These are phyloP conservation scores for Talaromyces verruculosus DNA, from an alignment of 2,329 filamentous ascomycete genomes.

Conservation along the genomic window DNA sequence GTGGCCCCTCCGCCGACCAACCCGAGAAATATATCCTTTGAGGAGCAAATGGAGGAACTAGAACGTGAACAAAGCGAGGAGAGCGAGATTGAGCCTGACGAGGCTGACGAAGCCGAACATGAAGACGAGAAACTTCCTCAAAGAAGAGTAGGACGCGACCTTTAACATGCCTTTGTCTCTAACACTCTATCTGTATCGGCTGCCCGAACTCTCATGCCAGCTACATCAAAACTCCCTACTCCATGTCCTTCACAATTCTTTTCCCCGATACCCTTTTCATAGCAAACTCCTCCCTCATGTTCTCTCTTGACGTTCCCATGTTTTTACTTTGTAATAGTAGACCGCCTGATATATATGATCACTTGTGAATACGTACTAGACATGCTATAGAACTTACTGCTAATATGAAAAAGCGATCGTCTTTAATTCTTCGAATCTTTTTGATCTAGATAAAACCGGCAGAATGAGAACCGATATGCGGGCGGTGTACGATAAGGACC, in stretches of 20 bases:
- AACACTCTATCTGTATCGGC: not conserved
- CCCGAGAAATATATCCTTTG: slow-evolving; percentile 40
- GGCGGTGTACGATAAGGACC: slow-evolving; percentile 14
- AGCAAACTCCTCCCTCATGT: not conserved
- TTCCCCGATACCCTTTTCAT: slow-evolving; percentile 8
- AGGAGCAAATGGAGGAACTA: slow-evolving; percentile 54
- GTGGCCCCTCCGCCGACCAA: slow-evolving; percentile 26
- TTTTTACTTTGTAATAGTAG: slow-evolving; percentile 4
- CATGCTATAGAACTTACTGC: not conserved
- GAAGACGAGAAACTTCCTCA: slow-evolving; percentile 8
- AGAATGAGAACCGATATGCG: slow-evolving; percentile 4
- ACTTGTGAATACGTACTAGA: not conserved
- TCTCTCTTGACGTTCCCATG: slow-evolving; percentile 7
- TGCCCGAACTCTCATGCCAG: not conserved
- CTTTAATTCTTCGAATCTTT: not conserved
- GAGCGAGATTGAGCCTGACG: slow-evolving; percentile 36
- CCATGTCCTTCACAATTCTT: not conserved
- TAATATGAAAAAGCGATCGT: not conserved
- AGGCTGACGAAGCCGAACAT: slow-evolving; percentile 26
- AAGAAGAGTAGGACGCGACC: not conserved
- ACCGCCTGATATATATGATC: not conserved
- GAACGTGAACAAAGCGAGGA: slow-evolving; percentile 34
- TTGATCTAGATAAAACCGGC: not conserved
- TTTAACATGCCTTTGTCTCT: not conserved
- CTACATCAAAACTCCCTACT: slow-evolving; percentile 1